Percentiles rank a stretch among this genome's conserved stretches.
Evolutionary conservation across 345 rosid genomes (phyloP).

Genomic region (Hibiscus mutabilis): DNA sequence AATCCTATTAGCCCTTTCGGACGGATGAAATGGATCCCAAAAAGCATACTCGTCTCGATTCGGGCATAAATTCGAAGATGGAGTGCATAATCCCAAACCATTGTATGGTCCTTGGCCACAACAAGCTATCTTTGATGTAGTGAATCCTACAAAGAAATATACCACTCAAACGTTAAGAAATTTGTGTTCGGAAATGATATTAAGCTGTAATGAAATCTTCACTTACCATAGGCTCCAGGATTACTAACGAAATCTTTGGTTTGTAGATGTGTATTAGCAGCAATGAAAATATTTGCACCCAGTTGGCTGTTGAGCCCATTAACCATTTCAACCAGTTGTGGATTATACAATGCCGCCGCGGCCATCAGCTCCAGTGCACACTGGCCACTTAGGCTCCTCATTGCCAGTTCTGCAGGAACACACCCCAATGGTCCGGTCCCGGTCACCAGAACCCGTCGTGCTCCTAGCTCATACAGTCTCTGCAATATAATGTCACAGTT

Average conservation of each 20-base stretch:
- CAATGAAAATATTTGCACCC: conserved; percentile 45
- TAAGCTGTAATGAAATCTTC: not conserved
- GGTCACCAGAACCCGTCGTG: conserved; percentile 61
- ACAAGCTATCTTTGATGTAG: conserved; percentile 58
- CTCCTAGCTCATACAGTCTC: conserved; percentile 64
- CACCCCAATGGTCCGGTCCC: conserved; percentile 88
- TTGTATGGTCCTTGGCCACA: conserved; percentile 73
- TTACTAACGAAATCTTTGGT: conserved; percentile 42
- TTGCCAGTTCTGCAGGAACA: conserved; percentile 73
- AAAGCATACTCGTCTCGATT: conserved; percentile 58
- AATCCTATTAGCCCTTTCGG: conserved; percentile 61
- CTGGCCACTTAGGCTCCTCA: conserved; percentile 57
- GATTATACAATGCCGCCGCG: conserved; percentile 66
- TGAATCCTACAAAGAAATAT: conserved; percentile 34
- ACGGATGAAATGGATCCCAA: conserved; percentile 89
- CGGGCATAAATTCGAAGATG: conserved; percentile 56
- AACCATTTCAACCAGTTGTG: conserved; percentile 48
- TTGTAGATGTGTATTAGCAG: conserved; percentile 43
- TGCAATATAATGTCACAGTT: conserved; percentile 16
- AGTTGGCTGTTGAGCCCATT: conserved; percentile 37
- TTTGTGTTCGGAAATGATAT: not conserved
- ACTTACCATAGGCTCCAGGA: conserved; percentile 65
- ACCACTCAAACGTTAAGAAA: not conserved
- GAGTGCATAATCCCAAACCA: conserved; percentile 70
- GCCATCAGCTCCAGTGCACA: conserved; percentile 42